Evolutionary conservation across 192 early-diverging fungal species (phyloP), one percentile per base, ranked within the genome.

Genomic region (Bifiguratus adelaidae): DNA sequence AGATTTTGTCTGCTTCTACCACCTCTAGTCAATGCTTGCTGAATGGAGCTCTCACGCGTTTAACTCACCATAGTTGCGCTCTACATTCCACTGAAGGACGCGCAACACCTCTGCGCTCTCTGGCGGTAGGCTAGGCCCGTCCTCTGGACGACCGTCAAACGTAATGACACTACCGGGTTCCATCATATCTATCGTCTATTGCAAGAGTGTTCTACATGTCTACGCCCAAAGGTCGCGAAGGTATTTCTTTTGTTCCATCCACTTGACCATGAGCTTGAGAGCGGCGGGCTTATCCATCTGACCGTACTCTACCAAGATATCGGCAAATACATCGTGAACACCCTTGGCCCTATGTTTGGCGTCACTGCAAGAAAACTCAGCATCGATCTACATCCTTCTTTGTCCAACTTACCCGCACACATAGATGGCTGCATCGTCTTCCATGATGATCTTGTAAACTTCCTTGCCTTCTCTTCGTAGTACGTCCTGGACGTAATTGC

Each of bases 331-430:
- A 24, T 78, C 74, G 50, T 97, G 78, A 12, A 97, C 87, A 30
- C 78, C 84, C 55, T 81, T 85, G 28, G 85, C 89, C 90, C 94
- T 95, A 4, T 86, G 84, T 56, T 85, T 78, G 12, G 83, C 82
- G 62, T 89, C 88, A 44, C 85, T 77, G 48, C 26, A 15, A 19
- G 43, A 46, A 73, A 33, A 55, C 8, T 7, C 11, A 26, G 0
- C 47, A 52, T 11, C 28, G 41, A 8, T 19, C 22, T 1, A 52
- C 50, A 9, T 41, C 19, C 20, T 13, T 27, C 15, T 21, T 3
- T 9, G 6, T 21, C 4, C 15, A 48, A 73, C 71, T 54, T 61
- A 66, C 74, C 74, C 88, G 59, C 88, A 90, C 1, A 91, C 79
- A 67, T 77, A 91, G 18, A 91, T 65, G 22, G 74, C 46, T 0